Base-by-base conservation (phyloP, 805 yeast genomes). In the Barnettozyma pratensis region DNA sequence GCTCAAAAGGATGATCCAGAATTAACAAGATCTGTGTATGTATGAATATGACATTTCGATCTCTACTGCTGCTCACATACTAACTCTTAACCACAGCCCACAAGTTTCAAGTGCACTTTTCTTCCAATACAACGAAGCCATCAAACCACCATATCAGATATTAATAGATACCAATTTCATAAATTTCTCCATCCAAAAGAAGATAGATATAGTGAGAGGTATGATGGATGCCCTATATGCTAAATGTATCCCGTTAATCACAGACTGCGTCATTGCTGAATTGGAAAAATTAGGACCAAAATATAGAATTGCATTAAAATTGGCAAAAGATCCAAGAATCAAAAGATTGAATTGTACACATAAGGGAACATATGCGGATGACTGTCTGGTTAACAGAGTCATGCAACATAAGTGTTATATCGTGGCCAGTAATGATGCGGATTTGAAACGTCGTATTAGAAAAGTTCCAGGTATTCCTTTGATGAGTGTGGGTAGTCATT, bases 251-350 rank as follows among this genome's bases (percentile, higher is more conserved):
- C 98, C 98, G 10, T 79, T 91, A 44, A 84, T 94, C 40, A 94
- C 99, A 3, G 99, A 94, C 67, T 94, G 99, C 72, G 99, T 94
- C 26, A 80, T 94, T 85, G 99, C 99, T 0, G 99, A 94, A 73
- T 74, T 94, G 67, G 99, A 94, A 61, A 94, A 94, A 65, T 73
- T 94, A 50, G 99, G 99, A 0, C 96, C 96, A 30, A 88, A 85
- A 64, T 94, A 87, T 67, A 77, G 98, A 63, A 94, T 94, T 54
- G 99, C 99, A 0, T 74, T 94, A 56, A 82, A 85, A 50, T 72
- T 94, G 61, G 99, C 99, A 26, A 85, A 87, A 57, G 99, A 94
- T 64, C 97, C 97, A 39, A 75, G 98, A 60, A 85, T 94, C 36
- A 78, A 87, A 58, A 76, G 97, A 52, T 73, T 94, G 43, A 87